These are phyloP conservation scores for Jackrogersella multiformis DNA, from an alignment of 495 filamentous ascomycete genomes.

Conservation along the genomic window DNA sequence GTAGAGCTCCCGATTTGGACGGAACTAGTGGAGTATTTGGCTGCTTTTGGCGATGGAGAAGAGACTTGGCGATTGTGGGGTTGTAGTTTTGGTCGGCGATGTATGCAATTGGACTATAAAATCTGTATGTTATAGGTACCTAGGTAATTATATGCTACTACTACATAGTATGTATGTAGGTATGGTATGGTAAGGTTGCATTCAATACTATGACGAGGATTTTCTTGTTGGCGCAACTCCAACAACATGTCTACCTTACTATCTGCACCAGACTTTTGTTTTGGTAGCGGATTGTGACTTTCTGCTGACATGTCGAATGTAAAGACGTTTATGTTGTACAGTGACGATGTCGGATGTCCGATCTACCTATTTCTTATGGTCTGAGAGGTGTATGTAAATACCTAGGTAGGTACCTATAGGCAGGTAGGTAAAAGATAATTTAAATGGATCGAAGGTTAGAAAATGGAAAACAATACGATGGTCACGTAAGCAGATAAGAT, in stretches of 20 bases:
- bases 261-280: background rate
- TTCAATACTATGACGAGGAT: constrained; percentile 33
- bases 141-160: too few relatives aligned
- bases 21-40: constrained; percentile 31
- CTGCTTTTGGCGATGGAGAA: constrained; percentile 32
- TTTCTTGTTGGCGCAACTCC: constrained; percentile 26
- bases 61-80: constrained; percentile 36
- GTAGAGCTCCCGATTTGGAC: constrained; percentile 35
- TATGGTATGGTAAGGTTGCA: constrained; percentile 11
- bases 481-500: background rate
- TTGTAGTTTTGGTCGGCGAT: constrained; percentile 30
- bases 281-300: background rate
- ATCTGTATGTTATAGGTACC: constrained; percentile 14
- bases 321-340: background rate
- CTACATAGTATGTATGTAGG: too few relatives aligned
- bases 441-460: constrained; percentile 1
- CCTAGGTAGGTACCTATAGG: background rate
- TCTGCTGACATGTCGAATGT: background rate
- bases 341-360: constrained; percentile 15
- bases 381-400: too few relatives aligned
- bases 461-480: constrained; percentile 8
- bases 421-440: background rate
- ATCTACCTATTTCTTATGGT: too few relatives aligned
- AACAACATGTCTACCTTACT: constrained; percentile 2
- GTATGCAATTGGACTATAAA: constrained; percentile 22